Percentiles rank a stretch among this genome's conserved stretches.
Conservation (phyloP, 129 eudicot species). For the Ambrosia trifida region DNA sequence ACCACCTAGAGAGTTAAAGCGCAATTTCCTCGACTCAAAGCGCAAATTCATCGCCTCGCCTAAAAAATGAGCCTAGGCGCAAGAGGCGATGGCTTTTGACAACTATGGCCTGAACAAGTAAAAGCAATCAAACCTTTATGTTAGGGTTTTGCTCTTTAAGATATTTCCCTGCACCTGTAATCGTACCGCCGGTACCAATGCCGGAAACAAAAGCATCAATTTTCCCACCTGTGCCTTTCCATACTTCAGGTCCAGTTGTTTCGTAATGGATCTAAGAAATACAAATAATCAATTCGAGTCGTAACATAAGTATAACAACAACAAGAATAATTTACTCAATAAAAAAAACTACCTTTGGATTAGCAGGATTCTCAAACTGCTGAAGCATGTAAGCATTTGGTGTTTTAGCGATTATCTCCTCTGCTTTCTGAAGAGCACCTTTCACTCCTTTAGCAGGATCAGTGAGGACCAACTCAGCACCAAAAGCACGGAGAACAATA, state of each 20-base stretch:
- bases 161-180: conserved; percentile 77
- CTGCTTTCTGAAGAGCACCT: conserved; percentile 89
- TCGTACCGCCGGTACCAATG: conserved; percentile 93
- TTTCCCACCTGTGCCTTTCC: conserved; percentile 79
- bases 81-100: no score
- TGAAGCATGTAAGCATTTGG: conserved; percentile 90
- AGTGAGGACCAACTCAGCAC: conserved; percentile 90
- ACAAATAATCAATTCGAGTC: conserved; percentile 25
- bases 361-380: conserved; percentile 94
- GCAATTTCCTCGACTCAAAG: no score
- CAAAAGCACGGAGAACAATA: conserved; percentile 87
- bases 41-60: no score
- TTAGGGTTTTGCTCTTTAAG: conserved; percentile 78
- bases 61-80: no score
- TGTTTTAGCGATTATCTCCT: conserved; percentile 76
- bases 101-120: conserved; percentile 4
- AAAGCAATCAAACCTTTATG: conserved; percentile 59
- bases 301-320: not conserved
- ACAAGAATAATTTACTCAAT: not conserved
- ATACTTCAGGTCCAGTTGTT: conserved; percentile 93
- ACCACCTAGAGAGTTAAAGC: no score
- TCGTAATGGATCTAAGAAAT: conserved; percentile 68
- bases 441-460: conserved; percentile 95
- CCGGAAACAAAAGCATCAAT: conserved; percentile 88
- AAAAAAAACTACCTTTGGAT: conserved; percentile 66